Evolutionary conservation across 208 protist species (phyloP), one percentile per base, ranked within the genome.

Genomic region (Crithidia sp.): DNA sequence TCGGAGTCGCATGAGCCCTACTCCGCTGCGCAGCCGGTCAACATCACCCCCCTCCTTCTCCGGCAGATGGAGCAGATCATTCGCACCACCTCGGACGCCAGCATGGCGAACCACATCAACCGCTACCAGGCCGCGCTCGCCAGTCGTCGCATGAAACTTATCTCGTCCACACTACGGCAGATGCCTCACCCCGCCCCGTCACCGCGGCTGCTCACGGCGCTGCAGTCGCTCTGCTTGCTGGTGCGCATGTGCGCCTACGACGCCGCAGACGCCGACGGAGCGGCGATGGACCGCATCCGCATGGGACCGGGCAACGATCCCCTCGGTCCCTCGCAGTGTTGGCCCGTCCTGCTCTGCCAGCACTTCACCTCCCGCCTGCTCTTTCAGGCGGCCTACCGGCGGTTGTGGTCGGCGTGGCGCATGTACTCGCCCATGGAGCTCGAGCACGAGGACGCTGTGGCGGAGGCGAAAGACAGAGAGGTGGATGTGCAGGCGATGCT

Each of bases 331-430:
- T 28, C 53, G 28, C 64, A 60, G 58, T 70, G 59, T 43, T 90
- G 78, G 86, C 53, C 68, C 45, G 55, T 82, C 17, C 55, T 83
- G 40, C 74, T 95, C 28, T 67, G 49, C 37, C 65, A 80, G 16
- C 66, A 81, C 64, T 91, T 93, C 65, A 87, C 83, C 37, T 85
- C 84, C 66, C 71, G 58, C 8, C 54, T 53, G 2, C 63, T 82
- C 44, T 95, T 95, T 62, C 66, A 36, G 1, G 71, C 57, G 37
- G 49, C 87, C 4, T 80, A 84, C 59, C 69, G 79, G 28, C 84
- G 87, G n/a, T 70, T 89, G 36, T 61, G 65, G 65, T 40, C 43
- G 36, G 85, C 88, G 19, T 95, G 91, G 87, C 71, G 67, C 13
- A 76, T 93, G 64, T 88, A 94, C 58, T 85, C 80, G 12, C 66